phyloP scores from a whole-genome alignment of 208 protist genomes.

The Trichomonas vaginalis region DNA sequence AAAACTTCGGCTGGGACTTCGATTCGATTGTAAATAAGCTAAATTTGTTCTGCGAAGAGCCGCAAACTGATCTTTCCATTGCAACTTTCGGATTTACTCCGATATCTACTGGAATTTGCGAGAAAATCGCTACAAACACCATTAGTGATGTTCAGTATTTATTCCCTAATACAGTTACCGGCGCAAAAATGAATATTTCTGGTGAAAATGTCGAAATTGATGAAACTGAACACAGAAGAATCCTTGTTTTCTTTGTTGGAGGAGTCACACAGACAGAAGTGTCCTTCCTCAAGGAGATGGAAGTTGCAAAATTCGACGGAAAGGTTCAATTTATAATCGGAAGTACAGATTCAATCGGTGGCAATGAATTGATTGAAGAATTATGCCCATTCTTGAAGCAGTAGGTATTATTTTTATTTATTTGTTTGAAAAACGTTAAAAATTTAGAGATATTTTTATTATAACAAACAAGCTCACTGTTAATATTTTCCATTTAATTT shows the following conservation, averaged over 20 bases:
- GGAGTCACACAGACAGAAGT: not conserved
- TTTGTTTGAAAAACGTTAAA: no score
- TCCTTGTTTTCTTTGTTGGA: not conserved
- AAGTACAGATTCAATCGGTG: not conserved
- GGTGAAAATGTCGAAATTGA: not conserved
- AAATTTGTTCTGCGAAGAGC: not conserved
- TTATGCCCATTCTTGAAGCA: not conserved
- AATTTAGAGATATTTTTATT: no score
- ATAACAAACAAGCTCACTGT: no score
- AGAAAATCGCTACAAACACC: not conserved
- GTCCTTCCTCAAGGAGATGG: not conserved
- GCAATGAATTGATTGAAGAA: not conserved
- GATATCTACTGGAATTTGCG: not conserved
- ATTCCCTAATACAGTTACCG: not conserved
- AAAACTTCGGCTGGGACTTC: not conserved
- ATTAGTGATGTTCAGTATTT: not conserved
- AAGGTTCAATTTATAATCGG: not conserved
- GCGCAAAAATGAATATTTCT: not conserved
- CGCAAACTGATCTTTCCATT: not conserved
- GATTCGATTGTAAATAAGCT: not conserved
- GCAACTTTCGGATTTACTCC: not conserved
- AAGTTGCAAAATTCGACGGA: not conserved
- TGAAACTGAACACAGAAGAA: not conserved
- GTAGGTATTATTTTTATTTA: no score
- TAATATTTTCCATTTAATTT: no score